phyloP scores from a whole-genome alignment of 805 yeast genomes.

The Yarrowia keelungensis region DNA sequence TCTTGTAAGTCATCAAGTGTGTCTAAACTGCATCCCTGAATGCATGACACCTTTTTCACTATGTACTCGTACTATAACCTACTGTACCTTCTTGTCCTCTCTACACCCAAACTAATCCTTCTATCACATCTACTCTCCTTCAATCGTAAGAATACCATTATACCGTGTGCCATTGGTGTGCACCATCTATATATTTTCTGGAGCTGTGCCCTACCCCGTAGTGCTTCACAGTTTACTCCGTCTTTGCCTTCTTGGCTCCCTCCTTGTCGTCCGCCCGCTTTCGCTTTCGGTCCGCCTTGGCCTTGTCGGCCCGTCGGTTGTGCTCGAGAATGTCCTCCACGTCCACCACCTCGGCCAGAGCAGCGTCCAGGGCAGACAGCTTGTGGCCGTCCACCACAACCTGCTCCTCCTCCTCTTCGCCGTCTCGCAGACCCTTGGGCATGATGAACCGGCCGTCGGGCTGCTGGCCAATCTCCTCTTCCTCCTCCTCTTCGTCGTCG shows the following conservation, averaged over 20 bases:
- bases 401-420: constrained; percentile 43
- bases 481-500: constrained; percentile 44
- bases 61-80: too few species aligned
- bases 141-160: constrained; percentile 13
- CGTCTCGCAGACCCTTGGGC: constrained; percentile 42
- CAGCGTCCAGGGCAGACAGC: constrained; percentile 70
- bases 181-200: constrained; percentile 9
- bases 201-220: not conserved
- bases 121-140: too few species aligned
- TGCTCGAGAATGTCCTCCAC: constrained; percentile 70
- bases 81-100: too few species aligned
- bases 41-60: too few species aligned
- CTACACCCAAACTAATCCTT: too few species aligned
- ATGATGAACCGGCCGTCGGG: constrained; percentile 35
- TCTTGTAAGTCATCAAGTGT: too few species aligned
- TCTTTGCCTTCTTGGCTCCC: constrained; percentile 17
- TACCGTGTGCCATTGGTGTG: not conserved
- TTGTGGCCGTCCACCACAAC: constrained; percentile 50
- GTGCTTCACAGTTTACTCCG: constrained; percentile 12
- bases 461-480: constrained; percentile 35
- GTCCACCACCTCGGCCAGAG: constrained; percentile 82
- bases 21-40: too few species aligned
- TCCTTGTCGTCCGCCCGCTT: constrained; percentile 27
- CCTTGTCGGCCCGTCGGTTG: constrained; percentile 62
- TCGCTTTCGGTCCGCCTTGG: constrained; percentile 37